phyloP scores from a whole-genome alignment of 495 filamentous ascomycete species.

The Talaromyces wortmannii region DNA sequence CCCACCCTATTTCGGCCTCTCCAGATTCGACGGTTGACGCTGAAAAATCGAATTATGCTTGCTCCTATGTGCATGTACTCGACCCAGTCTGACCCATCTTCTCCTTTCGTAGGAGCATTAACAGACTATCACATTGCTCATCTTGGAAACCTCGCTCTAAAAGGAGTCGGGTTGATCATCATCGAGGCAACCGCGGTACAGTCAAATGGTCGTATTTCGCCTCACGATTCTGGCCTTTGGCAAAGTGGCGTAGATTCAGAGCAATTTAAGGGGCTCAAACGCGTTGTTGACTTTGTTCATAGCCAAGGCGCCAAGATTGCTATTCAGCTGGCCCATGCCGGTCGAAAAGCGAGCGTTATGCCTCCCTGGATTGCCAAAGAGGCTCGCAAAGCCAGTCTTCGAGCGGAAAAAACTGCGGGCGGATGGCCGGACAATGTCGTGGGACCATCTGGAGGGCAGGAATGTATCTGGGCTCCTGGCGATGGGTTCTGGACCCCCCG shows the following conservation, averaged over 20 bases:
- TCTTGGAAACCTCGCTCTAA: slow-evolving; percentile 50
- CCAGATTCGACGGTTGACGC: slow-evolving; percentile 48
- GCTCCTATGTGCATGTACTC: slow-evolving; percentile 67
- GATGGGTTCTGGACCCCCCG: slow-evolving; percentile 42
- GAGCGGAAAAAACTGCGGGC: slow-evolving; percentile 45
- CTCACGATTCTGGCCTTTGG: slow-evolving; percentile 67
- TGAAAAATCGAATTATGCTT: slow-evolving; percentile 59
- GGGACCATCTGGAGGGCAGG: slow-evolving; percentile 34
- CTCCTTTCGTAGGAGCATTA: no score
- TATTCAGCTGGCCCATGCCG: slow-evolving; percentile 72
- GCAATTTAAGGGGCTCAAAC: slow-evolving; percentile 57
- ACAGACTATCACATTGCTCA: slow-evolving; percentile 58
- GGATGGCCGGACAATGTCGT: slow-evolving; percentile 59
- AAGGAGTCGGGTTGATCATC: slow-evolving; percentile 63
- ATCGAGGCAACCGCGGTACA: slow-evolving; percentile 68
- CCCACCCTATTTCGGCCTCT: slow-evolving; percentile 56
- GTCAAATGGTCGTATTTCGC: slow-evolving; percentile 71
- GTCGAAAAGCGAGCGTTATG: slow-evolving; percentile 64
- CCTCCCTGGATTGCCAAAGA: slow-evolving; percentile 62
- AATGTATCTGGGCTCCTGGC: slow-evolving; percentile 42
- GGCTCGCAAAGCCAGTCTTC: slow-evolving; percentile 18
- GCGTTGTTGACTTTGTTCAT: slow-evolving; percentile 63
- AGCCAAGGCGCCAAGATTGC: slow-evolving; percentile 62
- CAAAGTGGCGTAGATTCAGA: no score
- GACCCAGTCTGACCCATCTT: slow-evolving; percentile 52